phyloP scores from a whole-genome alignment of 129 eudicot species.

The Deinandra increscens region DNA sequence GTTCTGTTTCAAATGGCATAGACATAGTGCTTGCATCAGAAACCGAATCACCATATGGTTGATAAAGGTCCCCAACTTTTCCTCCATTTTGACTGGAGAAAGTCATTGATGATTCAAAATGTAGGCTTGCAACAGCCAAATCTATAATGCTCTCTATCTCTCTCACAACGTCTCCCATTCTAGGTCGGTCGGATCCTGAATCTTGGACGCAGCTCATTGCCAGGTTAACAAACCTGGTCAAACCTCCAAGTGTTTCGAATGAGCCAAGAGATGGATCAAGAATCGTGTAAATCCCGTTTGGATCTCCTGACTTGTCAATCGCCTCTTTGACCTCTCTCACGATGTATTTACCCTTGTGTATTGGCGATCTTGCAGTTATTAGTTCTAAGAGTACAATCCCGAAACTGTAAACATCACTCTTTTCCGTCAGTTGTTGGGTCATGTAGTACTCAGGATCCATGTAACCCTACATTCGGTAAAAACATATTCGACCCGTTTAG shows the following conservation, averaged over 20 bases:
- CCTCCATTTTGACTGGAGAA: constrained; percentile 38
- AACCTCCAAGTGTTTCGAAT: constrained; percentile 44
- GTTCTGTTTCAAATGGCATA: constrained; percentile 44
- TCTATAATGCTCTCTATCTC: constrained; percentile 64
- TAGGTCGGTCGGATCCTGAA: constrained; percentile 54
- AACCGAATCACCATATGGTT: constrained; percentile 41
- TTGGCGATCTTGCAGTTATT: constrained; percentile 65
- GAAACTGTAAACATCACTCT: constrained; percentile 89
- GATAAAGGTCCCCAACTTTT: constrained; percentile 38
- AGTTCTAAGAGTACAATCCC: constrained; percentile 85
- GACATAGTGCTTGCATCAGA: constrained; percentile 33
- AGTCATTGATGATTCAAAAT: constrained; percentile 28
- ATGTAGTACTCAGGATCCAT: constrained; percentile 94
- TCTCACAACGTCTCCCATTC: constrained; percentile 83
- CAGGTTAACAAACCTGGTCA: constrained; percentile 49
- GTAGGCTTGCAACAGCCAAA: constrained; percentile 30
- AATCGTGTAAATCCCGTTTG: constrained; percentile 32
- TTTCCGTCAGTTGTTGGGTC: constrained; percentile 83
- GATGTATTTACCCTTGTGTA: constrained; percentile 61
- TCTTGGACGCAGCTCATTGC: constrained; percentile 77
- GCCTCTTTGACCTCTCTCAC: constrained; percentile 53
- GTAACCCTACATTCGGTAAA: constrained; percentile 60
- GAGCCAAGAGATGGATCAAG: constrained; percentile 59
- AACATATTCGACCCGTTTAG: background rate
- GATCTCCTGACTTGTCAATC: constrained; percentile 27